These are phyloP conservation scores for Fusarium oxysporum DNA, from an alignment of 2,329 filamentous ascomycete genomes.

Conservation along the genomic window DNA sequence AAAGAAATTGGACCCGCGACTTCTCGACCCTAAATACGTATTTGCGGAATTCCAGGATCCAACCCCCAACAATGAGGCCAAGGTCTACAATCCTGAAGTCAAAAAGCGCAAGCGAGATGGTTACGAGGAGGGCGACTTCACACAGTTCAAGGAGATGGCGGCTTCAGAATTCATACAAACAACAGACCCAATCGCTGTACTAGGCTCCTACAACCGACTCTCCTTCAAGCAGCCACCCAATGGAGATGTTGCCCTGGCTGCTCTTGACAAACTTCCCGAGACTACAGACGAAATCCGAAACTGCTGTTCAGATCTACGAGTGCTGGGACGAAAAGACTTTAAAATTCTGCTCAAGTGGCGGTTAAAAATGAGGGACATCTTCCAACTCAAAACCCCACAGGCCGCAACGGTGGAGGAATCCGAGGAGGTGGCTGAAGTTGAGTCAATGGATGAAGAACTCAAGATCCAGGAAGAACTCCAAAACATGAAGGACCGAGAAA, in stretches of 20 bases:
- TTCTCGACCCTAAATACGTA: slow-evolving; percentile 88
- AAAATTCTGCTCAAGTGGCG: slow-evolving; percentile 91
- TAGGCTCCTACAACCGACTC: slow-evolving; percentile 86
- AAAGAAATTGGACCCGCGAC: slow-evolving; percentile 90
- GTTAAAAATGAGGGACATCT: slow-evolving; percentile 87
- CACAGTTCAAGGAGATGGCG: slow-evolving; percentile 87
- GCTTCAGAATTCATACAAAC: slow-evolving; percentile 96
- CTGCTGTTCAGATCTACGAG: slow-evolving; percentile 86
- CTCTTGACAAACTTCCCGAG: slow-evolving; percentile 85
- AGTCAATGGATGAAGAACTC: slow-evolving; percentile 94
- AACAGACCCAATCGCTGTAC: slow-evolving; percentile 89
- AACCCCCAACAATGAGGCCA: slow-evolving; percentile 94
- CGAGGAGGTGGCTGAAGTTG: slow-evolving; percentile 83
- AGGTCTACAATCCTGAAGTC: slow-evolving; percentile 96
- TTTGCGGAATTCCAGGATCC: slow-evolving; percentile 91
- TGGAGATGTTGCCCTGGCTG: slow-evolving; percentile 86
- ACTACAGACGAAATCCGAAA: slow-evolving; percentile 84
- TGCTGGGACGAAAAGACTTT: slow-evolving; percentile 94
- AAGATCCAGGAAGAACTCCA: slow-evolving; percentile 90
- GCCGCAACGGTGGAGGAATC: slow-evolving; percentile 57
- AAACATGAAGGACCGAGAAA: slow-evolving; percentile 82
- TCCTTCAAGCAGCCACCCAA: slow-evolving; percentile 84
- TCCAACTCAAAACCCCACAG: slow-evolving; percentile 81
- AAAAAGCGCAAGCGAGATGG: slow-evolving; percentile 98
- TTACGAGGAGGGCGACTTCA: slow-evolving; percentile 96